These are phyloP conservation scores for Phylloboletellus chloephorus DNA, from an alignment of 1,284 basidiomycete genomes.

Conservation along the genomic window DNA sequence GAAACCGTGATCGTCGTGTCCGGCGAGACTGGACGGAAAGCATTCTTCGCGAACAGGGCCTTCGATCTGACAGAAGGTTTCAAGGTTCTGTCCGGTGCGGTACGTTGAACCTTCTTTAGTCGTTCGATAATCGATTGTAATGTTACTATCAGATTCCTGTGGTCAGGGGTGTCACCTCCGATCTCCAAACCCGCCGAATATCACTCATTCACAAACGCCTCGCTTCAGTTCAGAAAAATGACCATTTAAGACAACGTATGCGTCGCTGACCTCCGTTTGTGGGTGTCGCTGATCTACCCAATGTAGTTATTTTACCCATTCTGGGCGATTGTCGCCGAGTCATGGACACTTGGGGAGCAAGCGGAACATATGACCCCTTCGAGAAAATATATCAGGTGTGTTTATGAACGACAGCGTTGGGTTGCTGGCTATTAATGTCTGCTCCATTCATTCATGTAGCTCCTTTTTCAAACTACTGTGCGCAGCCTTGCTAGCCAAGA, in stretches of 20 bases:
- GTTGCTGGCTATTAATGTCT: slow-evolving; percentile 1
- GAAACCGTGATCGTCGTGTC: slow-evolving; percentile 66
- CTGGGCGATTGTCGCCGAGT: slow-evolving; percentile 55
- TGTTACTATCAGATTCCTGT: slow-evolving; percentile 54
- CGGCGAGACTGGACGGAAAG: slow-evolving; percentile 60
- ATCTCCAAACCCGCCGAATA: slow-evolving; percentile 55
- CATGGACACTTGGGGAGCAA: slow-evolving; percentile 56
- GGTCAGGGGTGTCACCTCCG: slow-evolving; percentile 65
- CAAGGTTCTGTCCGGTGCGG: slow-evolving; percentile 68
- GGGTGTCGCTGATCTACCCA: slow-evolving; percentile 12
- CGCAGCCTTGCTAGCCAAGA: slow-evolving; percentile 60
- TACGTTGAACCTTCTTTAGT: slow-evolving; percentile 34
- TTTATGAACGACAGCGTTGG: slow-evolving; percentile 3
- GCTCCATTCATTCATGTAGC: slow-evolving; percentile 33
- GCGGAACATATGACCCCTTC: slow-evolving; percentile 64
- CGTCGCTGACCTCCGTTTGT: slow-evolving; percentile 12
- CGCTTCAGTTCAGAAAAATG: slow-evolving; percentile 52
- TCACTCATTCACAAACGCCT: slow-evolving; percentile 66
- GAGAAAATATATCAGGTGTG: slow-evolving; percentile 63
- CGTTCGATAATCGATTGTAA: slow-evolving; percentile 7
- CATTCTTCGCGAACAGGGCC: slow-evolving; percentile 61
- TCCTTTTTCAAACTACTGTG: slow-evolving; percentile 66
- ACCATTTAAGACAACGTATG: slow-evolving; percentile 54
- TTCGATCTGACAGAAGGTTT: slow-evolving; percentile 73
- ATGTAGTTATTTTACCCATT: slow-evolving; percentile 55